Base-by-base conservation (phyloP, 176 grass and related monocot genomes). In the Zoysia pacifica region DNA sequence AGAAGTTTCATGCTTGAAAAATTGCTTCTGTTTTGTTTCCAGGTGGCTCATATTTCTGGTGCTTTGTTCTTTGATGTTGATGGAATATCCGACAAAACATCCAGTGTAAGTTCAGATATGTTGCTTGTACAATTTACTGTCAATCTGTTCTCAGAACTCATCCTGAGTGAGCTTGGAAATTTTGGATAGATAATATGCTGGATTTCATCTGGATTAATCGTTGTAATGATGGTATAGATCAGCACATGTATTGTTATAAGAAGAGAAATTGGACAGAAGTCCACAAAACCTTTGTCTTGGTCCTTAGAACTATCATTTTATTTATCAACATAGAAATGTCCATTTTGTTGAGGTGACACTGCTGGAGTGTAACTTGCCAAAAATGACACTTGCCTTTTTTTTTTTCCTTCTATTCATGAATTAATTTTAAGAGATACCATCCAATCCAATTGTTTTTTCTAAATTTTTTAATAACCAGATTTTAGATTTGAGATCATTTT, bases 1-100 rank as follows among this genome's bases (percentile, higher is more conserved):
- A 14, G 60, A 86, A 75, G 16, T 44, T 75, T 52, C 28, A 68
- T 60, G 8, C 18, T 44, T 35, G 45, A 65, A 19, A 37, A 4
- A 80, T 73, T 52, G 16, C n/a, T 69, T 76, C 8, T 41, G 42
- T 72, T 6, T 83, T 75, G 63, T 85, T 76, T 66, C 61, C 76
- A 99, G 92, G 93, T 99, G 81, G 92, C 96, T 47, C 96, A 99
- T 89, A 99, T 99, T 81, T 90, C 88, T 70, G 88, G 92, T 67
- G 86, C 92, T 3, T 84, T 99, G 81, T 99, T 99, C 85, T 99
- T 99, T 70, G 92, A 95, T 84, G 92, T 99, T 71, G 96, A 99
- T 63, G 96, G 90, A 47, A 95, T 99, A 84, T 99, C 92, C 47
- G 92, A 99, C 69, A 87, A 79, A 86, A 79, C 82, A 73, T 93